These are phyloP conservation scores for Diophrys sp. DNA, from an alignment of 73 alveolate genomes.

Conservation along the genomic window DNA sequence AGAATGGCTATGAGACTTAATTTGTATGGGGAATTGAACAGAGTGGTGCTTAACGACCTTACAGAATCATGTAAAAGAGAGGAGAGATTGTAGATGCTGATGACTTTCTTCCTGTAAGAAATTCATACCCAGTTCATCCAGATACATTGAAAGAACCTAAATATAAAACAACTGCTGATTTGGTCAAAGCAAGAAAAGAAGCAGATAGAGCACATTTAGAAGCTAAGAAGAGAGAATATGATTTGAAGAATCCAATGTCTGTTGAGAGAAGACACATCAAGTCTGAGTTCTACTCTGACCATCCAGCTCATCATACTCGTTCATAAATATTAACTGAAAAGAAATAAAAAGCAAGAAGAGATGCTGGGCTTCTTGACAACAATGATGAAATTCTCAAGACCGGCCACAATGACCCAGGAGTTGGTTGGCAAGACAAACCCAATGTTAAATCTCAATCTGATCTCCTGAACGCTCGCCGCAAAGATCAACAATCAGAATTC, in stretches of 20 bases:
- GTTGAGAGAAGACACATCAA: constrained; percentile 32
- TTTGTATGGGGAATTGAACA: constrained; percentile 84
- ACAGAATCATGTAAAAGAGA: constrained; percentile 80
- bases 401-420: constrained; percentile 38
- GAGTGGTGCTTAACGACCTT: constrained; percentile 79
- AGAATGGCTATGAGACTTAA: constrained; percentile 72
- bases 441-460: constrained; percentile 58
- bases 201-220: constrained; percentile 48
- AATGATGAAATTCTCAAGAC: not conserved
- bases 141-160: constrained; percentile 33
- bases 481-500: constrained; percentile 24
- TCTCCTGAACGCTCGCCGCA: not conserved
- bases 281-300: constrained; percentile 41
- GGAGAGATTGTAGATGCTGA: constrained; percentile 85
- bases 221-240: constrained; percentile 65
- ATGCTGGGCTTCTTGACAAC: not conserved
- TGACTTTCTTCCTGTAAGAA: constrained; percentile 69
- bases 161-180: constrained; percentile 39
- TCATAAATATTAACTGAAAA: constrained; percentile 47
- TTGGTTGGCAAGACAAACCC: constrained; percentile 67
- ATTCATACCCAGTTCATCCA: constrained; percentile 86
- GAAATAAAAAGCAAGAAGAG: not conserved
- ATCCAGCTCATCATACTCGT: constrained; percentile 43
- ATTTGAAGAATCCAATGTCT: constrained; percentile 59
- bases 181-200: constrained; percentile 48